phyloP scores from a whole-genome alignment of 371 early-diverging fungal species.

The Funneliformis caledonium region DNA sequence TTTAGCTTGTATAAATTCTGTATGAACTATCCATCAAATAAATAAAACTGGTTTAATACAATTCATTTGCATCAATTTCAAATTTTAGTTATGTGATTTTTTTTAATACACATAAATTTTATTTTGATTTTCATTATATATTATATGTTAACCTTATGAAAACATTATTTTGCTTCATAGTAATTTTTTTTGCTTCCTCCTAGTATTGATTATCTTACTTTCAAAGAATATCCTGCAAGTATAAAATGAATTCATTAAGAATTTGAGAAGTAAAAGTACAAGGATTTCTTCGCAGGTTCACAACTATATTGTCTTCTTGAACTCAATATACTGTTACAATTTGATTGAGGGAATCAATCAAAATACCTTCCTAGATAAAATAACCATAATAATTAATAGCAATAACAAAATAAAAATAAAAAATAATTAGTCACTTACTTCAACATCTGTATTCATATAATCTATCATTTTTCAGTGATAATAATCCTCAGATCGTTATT shows the following conservation, averaged over 20 bases:
- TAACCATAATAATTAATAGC: conserved; percentile 19
- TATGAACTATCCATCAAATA: no score
- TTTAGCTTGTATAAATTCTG: no score
- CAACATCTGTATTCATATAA: not conserved
- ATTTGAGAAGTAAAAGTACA: conserved; percentile 5
- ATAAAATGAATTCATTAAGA: not conserved
- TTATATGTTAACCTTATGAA: no score
- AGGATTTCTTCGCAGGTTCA: not conserved
- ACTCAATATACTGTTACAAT: not conserved
- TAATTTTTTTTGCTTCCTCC: no score
- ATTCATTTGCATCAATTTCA: no score
- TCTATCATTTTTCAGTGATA: not conserved
- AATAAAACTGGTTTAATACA: no score
- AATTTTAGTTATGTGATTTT: no score
- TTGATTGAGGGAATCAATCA: not conserved
- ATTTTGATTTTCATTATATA: no score
- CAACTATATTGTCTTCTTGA: not conserved
- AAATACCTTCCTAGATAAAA: conserved; percentile 1
- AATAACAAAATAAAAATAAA: conserved; percentile 1
- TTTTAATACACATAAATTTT: no score
- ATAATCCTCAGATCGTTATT: no score
- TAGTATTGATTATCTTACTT: no score
- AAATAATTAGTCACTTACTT: not conserved
- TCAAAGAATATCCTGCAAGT: not conserved
- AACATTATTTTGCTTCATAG: no score